Conservation (phyloP, 164 flowering plant genomes). For the Dillenia turbinata region DNA sequence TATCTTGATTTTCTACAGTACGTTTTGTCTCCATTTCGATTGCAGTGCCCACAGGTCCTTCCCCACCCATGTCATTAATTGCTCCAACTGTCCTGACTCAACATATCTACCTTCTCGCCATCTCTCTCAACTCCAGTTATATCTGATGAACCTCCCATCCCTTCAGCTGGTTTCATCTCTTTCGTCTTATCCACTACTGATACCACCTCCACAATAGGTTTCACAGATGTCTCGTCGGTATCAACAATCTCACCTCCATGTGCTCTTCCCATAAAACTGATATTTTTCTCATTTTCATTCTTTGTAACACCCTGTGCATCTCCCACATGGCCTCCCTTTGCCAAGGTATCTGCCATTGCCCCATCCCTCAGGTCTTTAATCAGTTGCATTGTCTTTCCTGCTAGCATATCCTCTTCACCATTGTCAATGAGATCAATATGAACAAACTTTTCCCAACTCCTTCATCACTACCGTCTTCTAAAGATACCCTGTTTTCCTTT, state of each 20-base stretch:
- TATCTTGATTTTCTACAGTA: no score
- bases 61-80: constrained; percentile 13
- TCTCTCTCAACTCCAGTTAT: not conserved
- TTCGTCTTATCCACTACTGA: not conserved
- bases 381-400: no score
- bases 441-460: no score
- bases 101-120: not conserved
- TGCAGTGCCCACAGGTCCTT: not conserved
- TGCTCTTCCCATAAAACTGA: not conserved
- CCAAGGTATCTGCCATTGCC: no score
- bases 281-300: not conserved
- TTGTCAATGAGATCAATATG: no score
- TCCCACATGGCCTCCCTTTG: not conserved
- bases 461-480: no score
- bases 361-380: no score
- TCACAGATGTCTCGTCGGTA: not conserved
- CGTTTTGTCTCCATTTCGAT: not conserved
- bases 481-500: not conserved
- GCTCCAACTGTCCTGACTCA: constrained; percentile 3
- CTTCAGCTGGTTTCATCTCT: not conserved
- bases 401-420: no score
- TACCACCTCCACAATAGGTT: not conserved
- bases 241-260: not conserved
- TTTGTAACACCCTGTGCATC: not conserved
- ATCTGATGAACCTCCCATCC: not conserved